Percentiles rank a stretch among this genome's conserved stretches.
Evolutionary conservation across 2,329 filamentous ascomycete genomes (phyloP).

Genomic region (Aspergillus pseudoterreus): DNA sequence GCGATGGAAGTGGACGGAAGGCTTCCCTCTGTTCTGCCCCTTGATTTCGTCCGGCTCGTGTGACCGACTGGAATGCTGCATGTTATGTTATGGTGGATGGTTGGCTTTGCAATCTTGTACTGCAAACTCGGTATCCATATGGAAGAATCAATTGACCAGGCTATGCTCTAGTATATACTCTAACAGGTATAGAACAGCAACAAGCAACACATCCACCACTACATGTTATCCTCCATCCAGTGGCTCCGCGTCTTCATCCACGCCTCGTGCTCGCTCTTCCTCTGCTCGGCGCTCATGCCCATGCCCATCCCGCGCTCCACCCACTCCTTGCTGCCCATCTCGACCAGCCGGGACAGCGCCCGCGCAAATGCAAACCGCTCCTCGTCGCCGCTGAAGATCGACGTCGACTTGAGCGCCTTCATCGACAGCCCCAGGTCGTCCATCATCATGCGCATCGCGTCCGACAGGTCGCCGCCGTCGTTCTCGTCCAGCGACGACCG

Average conservation of each 20-base stretch:
- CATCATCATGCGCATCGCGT: conserved; percentile 75
- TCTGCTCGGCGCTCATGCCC: conserved; percentile 42
- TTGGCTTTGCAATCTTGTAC: too few species aligned
- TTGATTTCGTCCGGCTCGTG: not conserved
- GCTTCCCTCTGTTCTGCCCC: too few species aligned
- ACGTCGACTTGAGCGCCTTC: conserved; percentile 76
- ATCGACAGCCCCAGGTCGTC: conserved; percentile 85
- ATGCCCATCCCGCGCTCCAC: conserved; percentile 69
- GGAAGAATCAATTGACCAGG: too few species aligned
- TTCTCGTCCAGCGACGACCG: conserved; percentile 53
- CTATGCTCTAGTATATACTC: too few species aligned
- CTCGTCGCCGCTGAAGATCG: conserved; percentile 89
- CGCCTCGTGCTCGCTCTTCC: conserved; percentile 44
- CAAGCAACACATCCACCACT: conserved; percentile 1
- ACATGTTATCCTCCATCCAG: conserved; percentile 50
- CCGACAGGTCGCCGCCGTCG: conserved; percentile 54
- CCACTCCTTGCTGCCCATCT: conserved; percentile 96
- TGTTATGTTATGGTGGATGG: too few species aligned
- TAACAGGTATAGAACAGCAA: not conserved
- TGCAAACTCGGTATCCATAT: too few species aligned
- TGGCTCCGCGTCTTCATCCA: conserved; percentile 48
- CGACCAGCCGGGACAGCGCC: conserved; percentile 75
- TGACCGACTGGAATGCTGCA: not conserved
- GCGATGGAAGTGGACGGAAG: too few species aligned
- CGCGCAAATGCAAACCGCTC: conserved; percentile 94